Percentiles rank a stretch among this genome's conserved stretches.
phyloP scores from a whole-genome alignment of 345 rosid species.

The Camelina sativa region DNA sequence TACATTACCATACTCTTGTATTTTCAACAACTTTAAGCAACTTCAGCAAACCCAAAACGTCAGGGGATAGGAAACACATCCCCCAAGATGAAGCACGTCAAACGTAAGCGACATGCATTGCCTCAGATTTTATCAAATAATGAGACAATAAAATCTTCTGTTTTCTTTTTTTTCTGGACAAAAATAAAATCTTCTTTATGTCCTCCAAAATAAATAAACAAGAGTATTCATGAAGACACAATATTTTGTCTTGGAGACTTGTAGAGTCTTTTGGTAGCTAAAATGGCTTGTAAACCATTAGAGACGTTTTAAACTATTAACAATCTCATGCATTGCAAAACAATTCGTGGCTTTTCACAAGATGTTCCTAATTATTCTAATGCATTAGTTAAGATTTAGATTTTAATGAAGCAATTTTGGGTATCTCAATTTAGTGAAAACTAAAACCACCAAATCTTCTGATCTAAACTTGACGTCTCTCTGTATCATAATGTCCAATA shows the following conservation, averaged over 20 bases:
- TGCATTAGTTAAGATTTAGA: not conserved
- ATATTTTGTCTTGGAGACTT: not conserved
- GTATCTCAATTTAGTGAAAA: not conserved
- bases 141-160: too few species aligned
- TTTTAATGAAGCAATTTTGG: constrained; percentile 15
- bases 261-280: not conserved
- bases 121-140: not conserved
- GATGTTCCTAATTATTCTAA: not conserved
- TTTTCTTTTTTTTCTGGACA: too few species aligned
- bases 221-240: not conserved
- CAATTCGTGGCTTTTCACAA: constrained; percentile 4
- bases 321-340: not conserved
- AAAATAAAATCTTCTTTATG: not conserved
- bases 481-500: not conserved
- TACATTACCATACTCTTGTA: not conserved
- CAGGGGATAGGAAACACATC: too few species aligned
- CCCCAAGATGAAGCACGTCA: too few species aligned
- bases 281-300: not conserved
- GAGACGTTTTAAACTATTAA: not conserved
- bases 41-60: too few species aligned
- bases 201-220: not conserved
- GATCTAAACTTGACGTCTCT: constrained; percentile 2
- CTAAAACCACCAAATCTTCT: not conserved
- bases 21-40: not conserved
- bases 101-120: too few species aligned